Conservation (phyloP, 176 grass and related monocot genomes). For the Alopecurus myosuroides region DNA sequence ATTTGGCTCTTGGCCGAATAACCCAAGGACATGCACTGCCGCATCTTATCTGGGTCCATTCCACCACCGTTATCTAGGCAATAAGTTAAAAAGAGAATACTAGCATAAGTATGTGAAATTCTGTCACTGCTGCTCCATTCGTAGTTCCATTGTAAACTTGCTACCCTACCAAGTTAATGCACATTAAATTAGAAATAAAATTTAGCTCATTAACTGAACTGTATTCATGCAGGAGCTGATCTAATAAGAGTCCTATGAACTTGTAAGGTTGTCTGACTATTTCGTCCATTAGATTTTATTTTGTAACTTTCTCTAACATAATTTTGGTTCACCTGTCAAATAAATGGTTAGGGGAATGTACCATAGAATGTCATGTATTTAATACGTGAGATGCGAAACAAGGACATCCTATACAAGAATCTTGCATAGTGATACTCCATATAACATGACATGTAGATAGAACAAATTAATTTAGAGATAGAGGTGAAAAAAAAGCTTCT, state of each 20-base stretch:
- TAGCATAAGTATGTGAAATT: conserved; percentile 3
- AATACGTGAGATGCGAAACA: not conserved
- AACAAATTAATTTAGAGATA: not conserved
- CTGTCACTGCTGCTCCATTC: not conserved
- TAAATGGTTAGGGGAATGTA: not conserved
- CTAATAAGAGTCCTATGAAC: conserved; percentile 7
- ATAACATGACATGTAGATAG: not conserved
- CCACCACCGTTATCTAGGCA: conserved; percentile 84
- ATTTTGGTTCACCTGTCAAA: not conserved
- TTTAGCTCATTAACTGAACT: not conserved
- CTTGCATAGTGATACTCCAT: not conserved
- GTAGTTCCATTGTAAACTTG: not conserved
- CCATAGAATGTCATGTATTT: not conserved
- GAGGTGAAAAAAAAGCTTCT: not conserved
- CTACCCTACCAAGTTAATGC: not conserved
- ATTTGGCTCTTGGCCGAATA: conserved; percentile 91
- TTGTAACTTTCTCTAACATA: not conserved
- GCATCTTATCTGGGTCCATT: conserved; percentile 95
- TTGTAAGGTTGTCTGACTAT: not conserved
- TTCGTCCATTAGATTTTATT: not conserved
- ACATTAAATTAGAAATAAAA: not conserved
- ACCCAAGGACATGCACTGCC: conserved; percentile 98
- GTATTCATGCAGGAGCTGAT: conserved; percentile 3
- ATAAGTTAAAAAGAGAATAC: not conserved
- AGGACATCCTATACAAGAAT: not conserved